These are phyloP conservation scores for Fusarium buxicola DNA, from an alignment of 2,329 filamentous ascomycete genomes.

Conservation along the genomic window DNA sequence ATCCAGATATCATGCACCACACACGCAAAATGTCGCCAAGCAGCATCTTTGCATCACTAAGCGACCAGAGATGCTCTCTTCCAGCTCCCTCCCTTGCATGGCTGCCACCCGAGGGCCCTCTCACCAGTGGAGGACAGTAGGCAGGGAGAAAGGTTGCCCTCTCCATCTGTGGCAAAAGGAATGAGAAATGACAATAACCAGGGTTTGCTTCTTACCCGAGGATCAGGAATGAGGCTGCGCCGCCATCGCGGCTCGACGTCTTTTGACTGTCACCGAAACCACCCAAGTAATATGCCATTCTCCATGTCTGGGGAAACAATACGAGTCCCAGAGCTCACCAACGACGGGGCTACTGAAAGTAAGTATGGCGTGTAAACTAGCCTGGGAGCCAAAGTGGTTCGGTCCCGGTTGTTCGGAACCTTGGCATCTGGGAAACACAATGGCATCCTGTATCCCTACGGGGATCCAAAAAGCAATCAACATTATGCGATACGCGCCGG, in stretches of 20 bases:
- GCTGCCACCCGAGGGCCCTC: background rate
- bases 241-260: background rate
- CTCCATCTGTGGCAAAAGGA: background rate
- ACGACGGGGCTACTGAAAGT: slow-evolving; percentile 15
- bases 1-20: slow-evolving; percentile 9
- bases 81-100: slow-evolving; percentile 24
- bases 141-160: slow-evolving; percentile 22
- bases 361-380: slow-evolving; percentile 13
- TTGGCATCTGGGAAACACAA: background rate
- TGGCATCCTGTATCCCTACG: slow-evolving; percentile 18
- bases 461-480: background rate
- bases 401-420: slow-evolving; percentile 25
- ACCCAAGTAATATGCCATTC: slow-evolving; percentile 13
- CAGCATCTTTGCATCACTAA: slow-evolving; percentile 8
- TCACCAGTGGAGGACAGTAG: background rate
- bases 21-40: slow-evolving; percentile 2
- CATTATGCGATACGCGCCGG: background rate
- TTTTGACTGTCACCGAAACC: background rate
- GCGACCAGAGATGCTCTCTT: background rate
- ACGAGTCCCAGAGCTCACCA: background rate
- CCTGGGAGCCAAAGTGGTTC: slow-evolving; percentile 6
- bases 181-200: slow-evolving; percentile 6
- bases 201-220: background rate
- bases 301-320: slow-evolving; percentile 15
- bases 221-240: slow-evolving; percentile 23